A percentile compares a stretch with the other conserved stretches of the same genome.
Evolutionary conservation across 768 basidiomycete species (phyloP).

Genomic region (Pisolithus marmoratus): DNA sequence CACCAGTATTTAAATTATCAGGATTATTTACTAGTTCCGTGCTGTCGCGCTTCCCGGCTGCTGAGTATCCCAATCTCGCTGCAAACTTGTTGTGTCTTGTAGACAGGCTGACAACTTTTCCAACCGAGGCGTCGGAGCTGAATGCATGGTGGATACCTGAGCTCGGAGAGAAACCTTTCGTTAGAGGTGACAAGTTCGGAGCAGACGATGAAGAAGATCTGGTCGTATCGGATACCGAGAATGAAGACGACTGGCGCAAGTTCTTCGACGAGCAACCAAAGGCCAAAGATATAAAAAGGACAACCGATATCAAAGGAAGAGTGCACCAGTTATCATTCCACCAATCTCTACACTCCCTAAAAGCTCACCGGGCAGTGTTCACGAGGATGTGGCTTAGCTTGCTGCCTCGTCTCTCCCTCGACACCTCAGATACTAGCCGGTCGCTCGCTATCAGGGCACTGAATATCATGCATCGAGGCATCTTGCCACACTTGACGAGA

Average conservation of each 20-base stretch:
- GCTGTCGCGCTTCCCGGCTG: slow-evolving; percentile 22
- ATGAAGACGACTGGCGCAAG: slow-evolving; percentile 63
- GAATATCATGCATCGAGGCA: slow-evolving; percentile 75
- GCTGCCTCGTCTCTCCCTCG: slow-evolving; percentile 51
- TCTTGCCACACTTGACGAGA: slow-evolving; percentile 77
- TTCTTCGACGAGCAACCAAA: slow-evolving; percentile 69
- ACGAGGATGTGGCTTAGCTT: slow-evolving; percentile 76
- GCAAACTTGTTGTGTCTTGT: slow-evolving; percentile 60
- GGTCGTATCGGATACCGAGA: slow-evolving; percentile 28
- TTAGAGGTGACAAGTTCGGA: slow-evolving; percentile 36
- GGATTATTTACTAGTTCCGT: slow-evolving; percentile 10
- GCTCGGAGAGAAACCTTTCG: slow-evolving; percentile 52
- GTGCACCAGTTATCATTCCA: slow-evolving; percentile 65
- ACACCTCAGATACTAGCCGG: slow-evolving; percentile 25
- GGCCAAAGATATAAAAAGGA: slow-evolving; percentile 30
- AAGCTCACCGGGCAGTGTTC: slow-evolving; percentile 77
- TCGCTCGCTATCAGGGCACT: slow-evolving; percentile 51
- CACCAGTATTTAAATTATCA: not conserved
- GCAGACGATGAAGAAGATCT: slow-evolving; percentile 28
- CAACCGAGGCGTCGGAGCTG: slow-evolving; percentile 60
- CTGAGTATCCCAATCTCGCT: slow-evolving; percentile 33
- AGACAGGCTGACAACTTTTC: slow-evolving; percentile 67
- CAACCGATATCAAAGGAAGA: slow-evolving; percentile 37
- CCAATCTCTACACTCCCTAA: slow-evolving; percentile 69
- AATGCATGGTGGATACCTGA: slow-evolving; percentile 78